Evolutionary conservation across 2,329 filamentous ascomycete genomes (phyloP).

Genomic region (Phyllosticta paracitricarpa): DNA sequence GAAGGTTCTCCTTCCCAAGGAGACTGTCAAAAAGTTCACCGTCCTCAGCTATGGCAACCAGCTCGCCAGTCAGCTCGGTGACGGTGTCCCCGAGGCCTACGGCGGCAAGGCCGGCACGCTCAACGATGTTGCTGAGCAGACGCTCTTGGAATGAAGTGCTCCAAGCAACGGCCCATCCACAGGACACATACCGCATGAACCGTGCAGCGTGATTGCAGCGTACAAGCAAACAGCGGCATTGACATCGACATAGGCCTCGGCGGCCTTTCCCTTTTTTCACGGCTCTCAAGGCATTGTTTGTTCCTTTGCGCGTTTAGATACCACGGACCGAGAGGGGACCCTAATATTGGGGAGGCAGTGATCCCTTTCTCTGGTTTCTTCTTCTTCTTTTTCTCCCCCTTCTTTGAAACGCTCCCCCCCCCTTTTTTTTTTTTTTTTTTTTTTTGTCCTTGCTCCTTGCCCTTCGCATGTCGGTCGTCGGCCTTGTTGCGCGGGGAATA

Average conservation of each 20-base stretch:
- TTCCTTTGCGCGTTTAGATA: neutral
- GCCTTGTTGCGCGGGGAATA: neutral
- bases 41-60: conserved; percentile 50
- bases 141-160: neutral
- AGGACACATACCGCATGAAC: neutral
- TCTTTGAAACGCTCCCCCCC: neutral
- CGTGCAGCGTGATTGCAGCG: neutral
- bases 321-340: neutral
- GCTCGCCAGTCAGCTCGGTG: conserved; percentile 56
- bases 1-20: conserved; percentile 37
- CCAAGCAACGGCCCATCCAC: neutral
- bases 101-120: conserved; percentile 60
- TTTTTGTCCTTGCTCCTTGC: neutral
- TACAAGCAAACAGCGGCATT: neutral
- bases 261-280: neutral
- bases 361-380: neutral
- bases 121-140: conserved; percentile 27
- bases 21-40: conserved; percentile 40
- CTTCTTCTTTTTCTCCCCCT: neutral
- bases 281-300: neutral
- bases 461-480: neutral
- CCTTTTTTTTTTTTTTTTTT: neutral
- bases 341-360: neutral
- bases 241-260: neutral
- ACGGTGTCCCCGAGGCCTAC: conserved; percentile 63